Evolutionary conservation across 495 filamentous ascomycete species (phyloP), one percentile per base, ranked within the genome.

Genomic region (Penicillium longicatenatum): DNA sequence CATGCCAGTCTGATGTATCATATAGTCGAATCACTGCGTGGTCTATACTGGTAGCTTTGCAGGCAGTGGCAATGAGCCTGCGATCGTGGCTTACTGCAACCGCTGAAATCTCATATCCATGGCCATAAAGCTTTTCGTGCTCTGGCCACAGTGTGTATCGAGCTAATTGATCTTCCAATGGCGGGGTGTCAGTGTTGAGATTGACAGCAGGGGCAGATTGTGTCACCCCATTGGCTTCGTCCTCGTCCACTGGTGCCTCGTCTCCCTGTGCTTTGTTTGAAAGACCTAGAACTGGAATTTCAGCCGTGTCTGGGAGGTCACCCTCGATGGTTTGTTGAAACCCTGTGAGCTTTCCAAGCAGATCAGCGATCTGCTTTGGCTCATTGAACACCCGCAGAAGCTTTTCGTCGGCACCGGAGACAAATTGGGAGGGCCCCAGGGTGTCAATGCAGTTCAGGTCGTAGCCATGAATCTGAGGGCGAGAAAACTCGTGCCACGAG

Each of bases 371-470:
- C 29, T 85, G 88, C 68, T 85, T 89, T 7, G 94, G 94, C 76
- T 96, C 87, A 52, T 92, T 87, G 70, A 99, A 99, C 16, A 98
- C 93, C 16, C 94, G 87, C 60, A 98, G 80, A 29, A 98, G 84
- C 73, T 99, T 99, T 76, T 99, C 94, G 64, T 99, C 95, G 35
- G 94, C 94, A n/a, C 94, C 94, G 43, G 92, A 93, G 24, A 99
- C 86, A 64, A 98, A 98, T 49, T 84, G 85, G 14, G 84, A 75
- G 24, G 78, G 68, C 5, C 84, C 84, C 22, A 97, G 69, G 5
- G 87, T 82, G 65, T 89, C 88, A 60, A 97, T 84, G 69, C 93
- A 97, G 76, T 98, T 99, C 58, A 99, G 80, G 69, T 97, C 94
- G 67, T 99, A 99, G 35, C 94, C 94, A 76, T 99, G 94, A 54